A percentile compares a stretch with the other conserved stretches of the same genome.
These are phyloP conservation scores for Diplocarpon rosae DNA, from an alignment of 2,329 filamentous ascomycete species.

Conservation along the genomic window DNA sequence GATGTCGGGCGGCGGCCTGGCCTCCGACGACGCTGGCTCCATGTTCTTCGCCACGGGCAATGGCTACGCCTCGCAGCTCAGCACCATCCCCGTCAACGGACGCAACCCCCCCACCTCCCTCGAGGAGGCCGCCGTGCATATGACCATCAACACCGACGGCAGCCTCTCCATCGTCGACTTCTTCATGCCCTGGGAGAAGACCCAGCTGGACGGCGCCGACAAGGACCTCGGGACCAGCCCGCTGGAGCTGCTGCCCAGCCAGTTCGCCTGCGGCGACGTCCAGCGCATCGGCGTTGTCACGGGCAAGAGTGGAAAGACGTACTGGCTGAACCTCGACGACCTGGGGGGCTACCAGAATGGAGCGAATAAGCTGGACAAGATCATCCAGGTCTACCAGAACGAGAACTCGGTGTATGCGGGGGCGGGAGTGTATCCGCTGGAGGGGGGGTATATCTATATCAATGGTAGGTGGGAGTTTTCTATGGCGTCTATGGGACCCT, in stretches of 20 bases:
- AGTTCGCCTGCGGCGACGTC: constrained; percentile 34
- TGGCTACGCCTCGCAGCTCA: constrained; percentile 37
- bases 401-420: constrained; percentile 39
- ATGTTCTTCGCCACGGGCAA: constrained; percentile 39
- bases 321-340: constrained; percentile 37
- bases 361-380: constrained; percentile 31
- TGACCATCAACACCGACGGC: constrained; percentile 35
- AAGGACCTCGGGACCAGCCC: constrained; percentile 38
- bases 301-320: constrained; percentile 39
- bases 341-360: constrained; percentile 39
- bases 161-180: constrained; percentile 35
- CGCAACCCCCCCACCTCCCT: constrained; percentile 34
- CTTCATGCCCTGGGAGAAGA: constrained; percentile 40
- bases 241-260: constrained; percentile 33
- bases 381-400: constrained; percentile 35
- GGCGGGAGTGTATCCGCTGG: constrained; percentile 36
- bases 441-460: constrained; percentile 39
- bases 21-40: constrained; percentile 35
- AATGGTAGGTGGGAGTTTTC: constrained; percentile 26
- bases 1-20: constrained; percentile 39
- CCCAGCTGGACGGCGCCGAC: constrained; percentile 37
- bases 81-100: constrained; percentile 33
- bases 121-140: constrained; percentile 39
- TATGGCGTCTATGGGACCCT: too few relatives aligned
- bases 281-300: constrained; percentile 39